Evolutionary conservation across 1,284 basidiomycete genomes (phyloP).

Genomic region (Boletus smithii): DNA sequence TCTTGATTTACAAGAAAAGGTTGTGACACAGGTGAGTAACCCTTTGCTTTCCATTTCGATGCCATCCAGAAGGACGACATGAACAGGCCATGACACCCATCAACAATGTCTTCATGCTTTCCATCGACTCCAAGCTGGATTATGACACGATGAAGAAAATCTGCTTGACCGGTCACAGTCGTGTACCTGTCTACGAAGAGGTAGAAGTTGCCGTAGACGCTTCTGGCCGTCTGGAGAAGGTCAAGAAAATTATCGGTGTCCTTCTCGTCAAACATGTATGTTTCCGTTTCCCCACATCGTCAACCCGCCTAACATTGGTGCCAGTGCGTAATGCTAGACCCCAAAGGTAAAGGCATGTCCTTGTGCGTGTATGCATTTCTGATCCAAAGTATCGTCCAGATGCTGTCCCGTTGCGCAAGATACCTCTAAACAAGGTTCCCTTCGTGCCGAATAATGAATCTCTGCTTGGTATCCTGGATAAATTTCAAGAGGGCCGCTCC

Average conservation of each 20-base stretch:
- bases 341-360: constrained; percentile 55
- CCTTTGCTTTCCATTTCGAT: neutral
- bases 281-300: neutral
- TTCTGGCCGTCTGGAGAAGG: constrained; percentile 29
- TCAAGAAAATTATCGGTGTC: constrained; percentile 51
- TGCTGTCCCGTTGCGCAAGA: constrained; percentile 71
- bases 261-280: constrained; percentile 48
- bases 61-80: neutral
- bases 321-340: constrained; percentile 83
- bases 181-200: constrained; percentile 43
- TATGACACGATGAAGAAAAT: constrained; percentile 50
- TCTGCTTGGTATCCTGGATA: constrained; percentile 82
- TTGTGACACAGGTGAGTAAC: constrained; percentile 46
- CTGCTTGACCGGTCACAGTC: constrained; percentile 52
- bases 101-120: constrained; percentile 48
- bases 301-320: neutral
- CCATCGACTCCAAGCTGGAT: constrained; percentile 50
- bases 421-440: constrained; percentile 82
- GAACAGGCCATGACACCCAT: constrained; percentile 34
- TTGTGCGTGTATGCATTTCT: neutral
- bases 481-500: constrained; percentile 86
- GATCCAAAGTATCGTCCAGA: constrained; percentile 43
- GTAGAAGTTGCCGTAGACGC: constrained; percentile 35
- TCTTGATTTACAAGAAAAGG: constrained; percentile 68
- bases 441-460: constrained; percentile 85